Base-by-base conservation (phyloP, 2,329 filamentous ascomycete species). In the Geosmithia morbida region DNA sequence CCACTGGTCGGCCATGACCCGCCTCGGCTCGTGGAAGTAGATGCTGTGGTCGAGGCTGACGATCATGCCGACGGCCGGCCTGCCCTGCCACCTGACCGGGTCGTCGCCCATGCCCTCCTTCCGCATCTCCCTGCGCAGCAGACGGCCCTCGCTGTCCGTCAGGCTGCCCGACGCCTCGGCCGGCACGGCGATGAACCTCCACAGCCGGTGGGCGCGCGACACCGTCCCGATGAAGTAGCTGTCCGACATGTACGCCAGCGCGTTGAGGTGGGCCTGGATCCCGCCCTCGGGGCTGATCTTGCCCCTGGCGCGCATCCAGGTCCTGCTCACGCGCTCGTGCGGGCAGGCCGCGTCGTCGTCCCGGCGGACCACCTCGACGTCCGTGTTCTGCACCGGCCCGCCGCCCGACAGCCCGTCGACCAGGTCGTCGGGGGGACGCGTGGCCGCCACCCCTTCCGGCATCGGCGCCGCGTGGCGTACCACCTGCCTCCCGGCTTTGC, bases 181-280 rank as follows among this genome's bases (percentile, higher is more conserved):
- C 13, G 68, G 51, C 45, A 71, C 74, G 1, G 75, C 77, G 60
- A 85, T 77, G 60, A 85, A 87, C 14, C 85, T 74, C 75, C 85
- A 89, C 37, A 96, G 72, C 48, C 79, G 75, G 63, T 96, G 89
- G 48, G 89, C 81, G 18, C 87, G 79, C 26, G 82, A 72, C 7
- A 96, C 79, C 2, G 89, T 96, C 40, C 86, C 89, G 62, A 97
- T 89, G 66, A 98, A 97, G 67, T 86, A 92, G 59, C 77, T 85
- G 66, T 97, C 90, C 22, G 82, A 87, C 69, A 97, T 85, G 68
- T 97, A 98, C 20, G 90, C 90, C 51, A 98, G 72, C 8, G 92
- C 92, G 39, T 78, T 83, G 37, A 96, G 70, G 60, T 97, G 89
- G 11, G 88, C 87, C 56, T 84, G 77, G 52, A 83, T 78, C 1